Percentiles rank a stretch among this genome's conserved stretches.
These are phyloP conservation scores for Sporothrix inflata DNA, from an alignment of 2,329 filamentous ascomycete species.

Conservation along the genomic window DNA sequence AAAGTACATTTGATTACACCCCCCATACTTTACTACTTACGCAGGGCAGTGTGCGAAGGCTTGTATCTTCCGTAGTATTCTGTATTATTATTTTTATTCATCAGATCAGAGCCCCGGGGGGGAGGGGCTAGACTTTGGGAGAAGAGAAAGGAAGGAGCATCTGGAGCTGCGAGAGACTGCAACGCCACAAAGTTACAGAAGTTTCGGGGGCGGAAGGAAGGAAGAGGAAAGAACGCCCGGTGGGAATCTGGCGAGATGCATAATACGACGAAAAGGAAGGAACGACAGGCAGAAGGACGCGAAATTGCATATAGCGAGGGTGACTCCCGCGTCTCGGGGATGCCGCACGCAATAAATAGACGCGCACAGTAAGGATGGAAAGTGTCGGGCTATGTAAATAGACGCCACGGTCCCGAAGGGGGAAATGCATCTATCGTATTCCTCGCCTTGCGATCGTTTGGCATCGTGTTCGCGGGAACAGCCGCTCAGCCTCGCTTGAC, in stretches of 20 bases:
- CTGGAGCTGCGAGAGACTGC: neutral
- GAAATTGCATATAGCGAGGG: neutral
- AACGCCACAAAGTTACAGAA: neutral
- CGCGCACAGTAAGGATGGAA: neutral
- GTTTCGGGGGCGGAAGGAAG: neutral
- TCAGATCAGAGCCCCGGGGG: neutral
- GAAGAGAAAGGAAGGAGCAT: neutral
- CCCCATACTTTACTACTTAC: neutral
- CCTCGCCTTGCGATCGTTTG: neutral
- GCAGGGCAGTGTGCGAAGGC: neutral
- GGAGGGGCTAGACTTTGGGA: neutral
- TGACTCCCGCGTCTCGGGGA: neutral
- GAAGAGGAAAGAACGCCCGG: neutral
- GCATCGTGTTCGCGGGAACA: neutral
- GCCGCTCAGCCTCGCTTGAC: neutral
- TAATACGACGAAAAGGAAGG: neutral
- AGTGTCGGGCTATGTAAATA: neutral
- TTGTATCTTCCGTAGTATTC: neutral
- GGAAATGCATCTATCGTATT: slow-evolving; percentile 4
- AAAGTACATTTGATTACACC: neutral
- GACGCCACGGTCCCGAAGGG: neutral
- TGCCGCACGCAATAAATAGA: neutral
- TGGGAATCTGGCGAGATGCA: neutral
- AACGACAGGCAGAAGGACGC: neutral
- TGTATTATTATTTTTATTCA: neutral